Evolutionary conservation across 2,329 filamentous ascomycete species (phyloP), one percentile per base, ranked within the genome.

Genomic region (Trichocomaceae sp.): DNA sequence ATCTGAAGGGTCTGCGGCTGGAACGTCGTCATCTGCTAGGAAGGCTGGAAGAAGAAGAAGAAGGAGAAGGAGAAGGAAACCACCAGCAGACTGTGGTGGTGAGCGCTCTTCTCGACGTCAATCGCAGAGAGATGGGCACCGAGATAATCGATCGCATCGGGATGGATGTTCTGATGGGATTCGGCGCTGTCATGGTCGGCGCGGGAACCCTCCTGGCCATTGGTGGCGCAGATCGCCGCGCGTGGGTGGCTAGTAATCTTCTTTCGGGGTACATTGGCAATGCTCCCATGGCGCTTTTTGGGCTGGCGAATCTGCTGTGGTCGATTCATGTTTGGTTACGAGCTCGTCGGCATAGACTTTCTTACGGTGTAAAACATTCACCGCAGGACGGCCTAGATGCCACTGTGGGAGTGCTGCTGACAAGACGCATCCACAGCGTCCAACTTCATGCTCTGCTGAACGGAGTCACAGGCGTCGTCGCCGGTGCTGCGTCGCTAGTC

Each of bases 191-290:
- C 1, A 60, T 81, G 2, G 79, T 83, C 15, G 75, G 74, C 5
- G 61, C 72, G 0, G 80, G 80, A 8, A 81, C 80, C 0, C 71
- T 76, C 55, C 72, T 82, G 73, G 80, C 80, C 9, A 80, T 82
- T 15, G 76, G 69, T 1, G 79, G 80, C 1, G 73, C 69, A 0
- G 69, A 80, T 48, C 64, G 29, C 0, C 56, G 35, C 0, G 69
- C 81, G 0, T 82, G 66, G 54, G 3, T 65, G 0, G 73, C 75
- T 0, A 80, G 76, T 60, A 83, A 83, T 53, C 63, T 81, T 1
- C 63, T 82, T 0, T 81, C 79, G 0, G 80, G 80, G 1, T 82
- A 81, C 56, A 68, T 83, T 17, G 80, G 80, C 2, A 82, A 83
- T 55, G 68, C 72, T 0, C 72, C 77, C 1, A 73, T 77, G 2